phyloP scores from a whole-genome alignment of 2,329 filamentous ascomycete genomes.

The Metarhizium album region DNA sequence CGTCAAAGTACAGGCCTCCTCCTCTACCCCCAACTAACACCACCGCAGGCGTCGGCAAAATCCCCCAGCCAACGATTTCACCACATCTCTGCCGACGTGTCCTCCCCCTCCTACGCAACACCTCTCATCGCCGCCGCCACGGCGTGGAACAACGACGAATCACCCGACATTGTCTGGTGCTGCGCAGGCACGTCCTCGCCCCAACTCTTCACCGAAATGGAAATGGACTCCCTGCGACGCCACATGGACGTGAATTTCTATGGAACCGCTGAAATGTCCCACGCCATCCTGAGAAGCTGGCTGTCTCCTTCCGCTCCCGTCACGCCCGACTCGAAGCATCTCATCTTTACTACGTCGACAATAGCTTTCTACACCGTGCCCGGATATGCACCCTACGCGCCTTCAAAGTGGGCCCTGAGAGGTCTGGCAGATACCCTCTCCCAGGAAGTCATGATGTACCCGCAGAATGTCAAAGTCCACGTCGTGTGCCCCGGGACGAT shows the following conservation, averaged over 20 bases:
- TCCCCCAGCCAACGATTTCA: slow-evolving; percentile 67
- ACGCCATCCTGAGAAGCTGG: slow-evolving; percentile 69
- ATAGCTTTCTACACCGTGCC: slow-evolving; percentile 65
- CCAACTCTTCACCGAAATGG: slow-evolving; percentile 65
- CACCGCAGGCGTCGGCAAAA: slow-evolving; percentile 50
- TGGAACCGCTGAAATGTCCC: slow-evolving; percentile 75
- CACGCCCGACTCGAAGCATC: slow-evolving; percentile 51
- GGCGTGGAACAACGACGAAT: slow-evolving; percentile 62
- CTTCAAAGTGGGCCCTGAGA: slow-evolving; percentile 76
- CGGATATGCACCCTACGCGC: slow-evolving; percentile 76
- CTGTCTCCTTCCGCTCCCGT: slow-evolving; percentile 38
- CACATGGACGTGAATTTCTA: slow-evolving; percentile 95
- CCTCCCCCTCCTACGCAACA: slow-evolving; percentile 55
- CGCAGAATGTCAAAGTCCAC: slow-evolving; percentile 69
- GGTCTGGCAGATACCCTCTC: slow-evolving; percentile 72
- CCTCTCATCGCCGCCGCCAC: slow-evolving; percentile 61
- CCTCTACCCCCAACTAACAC: slow-evolving; percentile 7
- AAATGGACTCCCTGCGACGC: slow-evolving; percentile 52
- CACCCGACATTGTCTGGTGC: slow-evolving; percentile 86
- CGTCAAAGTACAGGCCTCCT: slow-evolving; percentile 42
- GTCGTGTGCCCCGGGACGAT: slow-evolving; percentile 81
- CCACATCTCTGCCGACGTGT: slow-evolving; percentile 75
- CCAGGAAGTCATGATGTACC: slow-evolving; percentile 81
- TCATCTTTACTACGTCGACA: slow-evolving; percentile 79
- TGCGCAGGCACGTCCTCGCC: slow-evolving; percentile 68